Evolutionary conservation across 2,329 filamentous ascomycete genomes (phyloP).

Genomic region (Nemania abortiva): DNA sequence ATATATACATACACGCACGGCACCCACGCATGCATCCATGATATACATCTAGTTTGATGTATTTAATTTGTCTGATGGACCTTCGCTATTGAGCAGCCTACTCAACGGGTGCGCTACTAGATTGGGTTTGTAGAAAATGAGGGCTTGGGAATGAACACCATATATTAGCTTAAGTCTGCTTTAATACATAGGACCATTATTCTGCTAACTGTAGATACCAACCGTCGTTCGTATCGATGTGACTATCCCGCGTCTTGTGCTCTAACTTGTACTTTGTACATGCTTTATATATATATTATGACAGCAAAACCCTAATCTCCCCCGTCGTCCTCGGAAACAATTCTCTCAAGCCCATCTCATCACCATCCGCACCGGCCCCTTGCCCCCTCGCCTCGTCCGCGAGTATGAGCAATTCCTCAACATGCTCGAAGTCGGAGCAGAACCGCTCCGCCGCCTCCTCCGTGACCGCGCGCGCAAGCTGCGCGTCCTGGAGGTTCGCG

Average conservation of each 20-base stretch:
- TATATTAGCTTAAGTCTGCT: neutral
- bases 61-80: constrained; percentile 12
- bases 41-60: constrained; percentile 6
- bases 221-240: neutral
- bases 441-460: constrained; percentile 87
- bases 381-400: constrained; percentile 55
- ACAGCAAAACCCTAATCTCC: constrained; percentile 71
- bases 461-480: constrained; percentile 79
- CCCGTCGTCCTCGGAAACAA: constrained; percentile 70
- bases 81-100: neutral
- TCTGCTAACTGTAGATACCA: neutral
- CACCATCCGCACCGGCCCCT: constrained; percentile 32
- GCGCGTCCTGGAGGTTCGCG: constrained; percentile 77
- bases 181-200: neutral
- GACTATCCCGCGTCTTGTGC: neutral
- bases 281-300: constrained; percentile 49
- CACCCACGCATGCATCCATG: neutral
- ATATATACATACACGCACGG: constrained; percentile 11
- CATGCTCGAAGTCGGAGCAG: constrained; percentile 81
- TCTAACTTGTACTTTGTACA: neutral
- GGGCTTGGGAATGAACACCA: neutral
- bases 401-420: constrained; percentile 63
- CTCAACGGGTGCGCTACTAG: neutral
- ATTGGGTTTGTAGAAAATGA: neutral
- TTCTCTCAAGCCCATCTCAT: constrained; percentile 53